phyloP scores from a whole-genome alignment of 1,139 yeast species.

The Sugiyamaella novakii region DNA sequence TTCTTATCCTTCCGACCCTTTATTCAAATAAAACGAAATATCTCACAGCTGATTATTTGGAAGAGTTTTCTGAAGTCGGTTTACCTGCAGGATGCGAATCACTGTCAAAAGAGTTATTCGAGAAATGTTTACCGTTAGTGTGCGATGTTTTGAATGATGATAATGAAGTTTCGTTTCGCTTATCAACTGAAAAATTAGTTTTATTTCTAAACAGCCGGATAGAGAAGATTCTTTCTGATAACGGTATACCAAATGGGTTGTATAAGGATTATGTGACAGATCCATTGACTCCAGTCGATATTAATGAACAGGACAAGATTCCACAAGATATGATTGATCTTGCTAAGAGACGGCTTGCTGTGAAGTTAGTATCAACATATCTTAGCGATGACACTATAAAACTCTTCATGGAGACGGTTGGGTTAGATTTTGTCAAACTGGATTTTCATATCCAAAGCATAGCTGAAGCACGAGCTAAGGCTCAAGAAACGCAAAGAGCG shows the following conservation, averaged over 20 bases:
- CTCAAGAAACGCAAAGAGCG: constrained; percentile 28
- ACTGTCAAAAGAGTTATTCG: constrained; percentile 13
- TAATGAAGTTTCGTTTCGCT: constrained; percentile 27
- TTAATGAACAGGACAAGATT: constrained; percentile 26
- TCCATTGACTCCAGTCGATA: constrained; percentile 35
- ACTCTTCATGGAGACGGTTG: constrained; percentile 25
- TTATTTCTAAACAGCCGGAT: constrained; percentile 28
- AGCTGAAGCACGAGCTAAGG: constrained; percentile 26
- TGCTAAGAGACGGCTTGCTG: constrained; percentile 36
- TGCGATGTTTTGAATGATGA: constrained; percentile 23
- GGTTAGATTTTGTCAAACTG: constrained; percentile 31
- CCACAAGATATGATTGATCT: constrained; percentile 30
- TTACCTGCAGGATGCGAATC: constrained; percentile 24
- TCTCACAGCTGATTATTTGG: constrained; percentile 39
- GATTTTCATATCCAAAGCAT: constrained; percentile 27
- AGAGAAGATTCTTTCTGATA: constrained; percentile 21
- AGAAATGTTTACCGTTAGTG: constrained; percentile 10
- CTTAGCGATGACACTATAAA: constrained; percentile 30
- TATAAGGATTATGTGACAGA: constrained; percentile 22
- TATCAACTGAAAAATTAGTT: constrained; percentile 29
- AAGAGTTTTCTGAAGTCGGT: constrained; percentile 33
- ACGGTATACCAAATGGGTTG: constrained; percentile 26
- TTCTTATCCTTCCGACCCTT: constrained; percentile 37
- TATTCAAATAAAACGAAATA: constrained; percentile 28
- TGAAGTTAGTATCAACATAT: constrained; percentile 38